These are phyloP conservation scores for Phaffomyces antillensis DNA, from an alignment of 805 yeast species.

Conservation along the genomic window DNA sequence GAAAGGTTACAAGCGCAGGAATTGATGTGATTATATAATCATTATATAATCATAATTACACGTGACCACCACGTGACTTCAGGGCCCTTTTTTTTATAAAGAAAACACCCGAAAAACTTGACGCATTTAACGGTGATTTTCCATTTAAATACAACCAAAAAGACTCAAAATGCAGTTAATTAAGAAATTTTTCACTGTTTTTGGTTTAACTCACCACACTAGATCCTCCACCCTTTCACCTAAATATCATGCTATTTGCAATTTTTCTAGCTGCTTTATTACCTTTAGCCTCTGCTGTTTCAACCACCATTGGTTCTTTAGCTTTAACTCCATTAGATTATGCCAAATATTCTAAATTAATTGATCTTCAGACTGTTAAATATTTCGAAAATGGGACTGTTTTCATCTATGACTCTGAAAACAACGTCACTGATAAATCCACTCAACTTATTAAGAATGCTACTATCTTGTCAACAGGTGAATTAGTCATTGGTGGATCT, in stretches of 20 bases:
- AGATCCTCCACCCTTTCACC: too few species aligned
- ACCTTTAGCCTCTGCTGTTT: neutral
- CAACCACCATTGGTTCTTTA: conserved; percentile 11
- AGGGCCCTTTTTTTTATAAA: too few species aligned
- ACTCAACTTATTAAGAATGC: conserved; percentile 10
- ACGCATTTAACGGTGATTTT: too few species aligned
- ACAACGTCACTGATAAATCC: neutral
- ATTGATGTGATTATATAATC: too few species aligned
- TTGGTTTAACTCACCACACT: neutral
- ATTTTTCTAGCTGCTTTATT: neutral
- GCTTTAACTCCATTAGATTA: conserved; percentile 17
- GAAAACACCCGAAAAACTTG: too few species aligned
- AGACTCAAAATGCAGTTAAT: too few species aligned
- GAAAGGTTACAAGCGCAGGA: too few species aligned
- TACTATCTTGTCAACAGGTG: conserved; percentile 9
- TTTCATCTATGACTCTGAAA: conserved; percentile 10
- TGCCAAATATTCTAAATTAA: conserved; percentile 9
- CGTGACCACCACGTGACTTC: too few species aligned
- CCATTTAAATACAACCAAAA: too few species aligned
- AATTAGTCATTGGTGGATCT: conserved; percentile 5
- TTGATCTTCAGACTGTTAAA: conserved; percentile 14
- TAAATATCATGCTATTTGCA: neutral
- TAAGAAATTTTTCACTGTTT: neutral
- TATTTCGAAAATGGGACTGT: conserved; percentile 11
- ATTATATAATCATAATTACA: too few species aligned